phyloP scores from a whole-genome alignment of 148 eudicot genomes.

The Chenopodium berlandieri region DNA sequence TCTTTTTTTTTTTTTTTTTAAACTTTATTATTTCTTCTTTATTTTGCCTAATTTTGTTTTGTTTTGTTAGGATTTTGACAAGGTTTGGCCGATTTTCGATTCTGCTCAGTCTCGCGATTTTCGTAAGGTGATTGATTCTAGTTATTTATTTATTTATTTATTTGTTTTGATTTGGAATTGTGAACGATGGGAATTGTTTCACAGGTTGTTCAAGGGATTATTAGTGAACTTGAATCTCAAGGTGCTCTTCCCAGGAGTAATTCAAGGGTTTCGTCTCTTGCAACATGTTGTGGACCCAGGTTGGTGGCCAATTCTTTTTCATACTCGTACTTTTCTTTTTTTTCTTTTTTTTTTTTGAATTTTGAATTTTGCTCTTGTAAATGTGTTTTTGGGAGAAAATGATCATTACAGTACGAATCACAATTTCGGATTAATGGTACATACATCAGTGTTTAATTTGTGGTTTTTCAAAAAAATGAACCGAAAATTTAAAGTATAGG shows the following conservation, averaged over 20 bases:
- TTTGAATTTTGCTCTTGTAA: too few species aligned
- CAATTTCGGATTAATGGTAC: too few species aligned
- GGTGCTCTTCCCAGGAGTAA: conserved; percentile 97
- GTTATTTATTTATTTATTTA: background rate
- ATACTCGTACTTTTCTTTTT: background rate
- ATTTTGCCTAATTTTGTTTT: background rate
- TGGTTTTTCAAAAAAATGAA: too few species aligned
- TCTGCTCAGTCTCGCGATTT: conserved; percentile 98
- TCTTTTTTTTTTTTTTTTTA: too few species aligned
- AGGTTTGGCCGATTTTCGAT: conserved; percentile 99
- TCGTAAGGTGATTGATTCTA: conserved; percentile 56
- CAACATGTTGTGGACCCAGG: conserved; percentile 99
- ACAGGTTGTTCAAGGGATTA: conserved; percentile 95
- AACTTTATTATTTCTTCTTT: background rate
- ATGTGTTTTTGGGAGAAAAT: too few species aligned
- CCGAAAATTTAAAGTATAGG: too few species aligned
- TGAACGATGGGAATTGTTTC: background rate
- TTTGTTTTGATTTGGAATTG: background rate
- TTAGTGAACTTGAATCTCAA: conserved; percentile 95
- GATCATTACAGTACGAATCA: too few species aligned
- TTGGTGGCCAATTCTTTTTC: conserved; percentile 30
- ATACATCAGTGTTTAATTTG: too few species aligned
- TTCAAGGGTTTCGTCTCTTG: conserved; percentile 97
- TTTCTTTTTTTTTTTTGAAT: too few species aligned
- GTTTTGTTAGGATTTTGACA: conserved; percentile 73